A percentile compares a stretch with the other conserved stretches of the same genome.
Conservation (phyloP, 208 protist species). For the Acanthamoeba rhysodes region DNA sequence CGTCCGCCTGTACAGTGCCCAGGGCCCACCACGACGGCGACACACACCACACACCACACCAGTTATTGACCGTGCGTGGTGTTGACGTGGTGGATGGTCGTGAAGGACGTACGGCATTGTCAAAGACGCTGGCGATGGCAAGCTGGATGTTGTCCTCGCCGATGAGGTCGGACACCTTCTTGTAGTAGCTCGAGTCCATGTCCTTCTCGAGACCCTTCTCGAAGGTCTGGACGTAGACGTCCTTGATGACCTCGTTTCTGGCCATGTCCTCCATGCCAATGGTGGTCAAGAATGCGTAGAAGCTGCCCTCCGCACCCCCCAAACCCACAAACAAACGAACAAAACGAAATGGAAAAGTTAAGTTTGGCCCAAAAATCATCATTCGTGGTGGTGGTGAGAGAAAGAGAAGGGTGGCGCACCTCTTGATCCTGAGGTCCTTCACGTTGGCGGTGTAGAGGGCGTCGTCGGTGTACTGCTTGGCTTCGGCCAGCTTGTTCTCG, state of each 20-base stretch:
- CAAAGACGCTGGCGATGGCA: constrained; percentile 22
- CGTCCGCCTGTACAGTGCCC: background rate
- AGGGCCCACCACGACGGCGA: background rate
- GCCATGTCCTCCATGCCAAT: constrained; percentile 44
- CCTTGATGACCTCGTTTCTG: constrained; percentile 40
- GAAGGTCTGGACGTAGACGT: constrained; percentile 58
- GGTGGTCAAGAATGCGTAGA: constrained; percentile 50
- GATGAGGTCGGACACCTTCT: constrained; percentile 19
- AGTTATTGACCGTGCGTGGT: too few species aligned
- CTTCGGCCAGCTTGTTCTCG: constrained; percentile 71
- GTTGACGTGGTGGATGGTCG: too few species aligned
- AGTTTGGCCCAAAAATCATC: background rate
- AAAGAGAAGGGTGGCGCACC: background rate
- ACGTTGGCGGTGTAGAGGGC: constrained; percentile 40
- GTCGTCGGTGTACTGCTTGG: constrained; percentile 37
- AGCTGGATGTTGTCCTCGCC: constrained; percentile 16
- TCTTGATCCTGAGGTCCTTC: constrained; percentile 61
- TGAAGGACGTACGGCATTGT: background rate
- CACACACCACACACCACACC: background rate
- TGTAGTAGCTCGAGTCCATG: constrained; percentile 69
- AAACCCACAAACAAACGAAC: background rate
- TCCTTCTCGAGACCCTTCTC: constrained; percentile 52
- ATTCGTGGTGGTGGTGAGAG: background rate
- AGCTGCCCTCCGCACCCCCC: background rate
- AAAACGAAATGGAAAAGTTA: background rate